Base-by-base conservation (phyloP, 345 rosid genomes). In the Noccaea caerulescens region DNA sequence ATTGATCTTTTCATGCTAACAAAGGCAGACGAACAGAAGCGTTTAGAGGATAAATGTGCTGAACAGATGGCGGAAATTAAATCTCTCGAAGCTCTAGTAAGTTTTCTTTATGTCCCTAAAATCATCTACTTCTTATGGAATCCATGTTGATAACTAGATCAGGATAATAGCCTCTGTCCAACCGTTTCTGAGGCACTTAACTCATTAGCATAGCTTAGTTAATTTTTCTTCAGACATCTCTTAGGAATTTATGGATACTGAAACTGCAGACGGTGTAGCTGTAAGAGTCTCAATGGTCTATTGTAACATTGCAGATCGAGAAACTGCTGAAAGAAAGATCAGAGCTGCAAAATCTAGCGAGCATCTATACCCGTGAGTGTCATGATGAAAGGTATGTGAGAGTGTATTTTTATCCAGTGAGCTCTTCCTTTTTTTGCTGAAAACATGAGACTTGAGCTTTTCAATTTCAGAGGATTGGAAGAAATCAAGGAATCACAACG, bases 401-500 rank as follows among this genome's bases (percentile, higher is more conserved):
- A 77, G 57, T 55, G 44, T 57, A 63, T 73, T 34, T 10, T 53
- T 51, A 20, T 50, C 16, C 49, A 61, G 43, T 70, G 57, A 42
- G 34, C 5, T 49, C 63, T 71, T n/a, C 39, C 12, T 8, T 14
- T 46, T 68, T 68, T 12, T 54, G 43, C 52, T 62, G 64, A 62
- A 44, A 61, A 11, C 8, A 27, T 68, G 69, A 44, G 37, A 38
- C 58, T 4, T 44, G 69, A 36, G 57, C 27, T 63, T 62, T 68
- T 59, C 58, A 66, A 63, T 67, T 80, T 72, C 89, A 89, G 98
- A 77, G 87, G 86, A 72, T 10, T 89, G 64, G 51, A 49, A 54
- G 96, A 89, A 80, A 85, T 94, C 69, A 88, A 80, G 85, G 96
- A 94, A 80, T 91, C 99, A 30, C 84, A 84, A 72, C 83, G 64